phyloP scores from a whole-genome alignment of 2,329 filamentous ascomycete species.

The Herpomyces periplanetae region DNA sequence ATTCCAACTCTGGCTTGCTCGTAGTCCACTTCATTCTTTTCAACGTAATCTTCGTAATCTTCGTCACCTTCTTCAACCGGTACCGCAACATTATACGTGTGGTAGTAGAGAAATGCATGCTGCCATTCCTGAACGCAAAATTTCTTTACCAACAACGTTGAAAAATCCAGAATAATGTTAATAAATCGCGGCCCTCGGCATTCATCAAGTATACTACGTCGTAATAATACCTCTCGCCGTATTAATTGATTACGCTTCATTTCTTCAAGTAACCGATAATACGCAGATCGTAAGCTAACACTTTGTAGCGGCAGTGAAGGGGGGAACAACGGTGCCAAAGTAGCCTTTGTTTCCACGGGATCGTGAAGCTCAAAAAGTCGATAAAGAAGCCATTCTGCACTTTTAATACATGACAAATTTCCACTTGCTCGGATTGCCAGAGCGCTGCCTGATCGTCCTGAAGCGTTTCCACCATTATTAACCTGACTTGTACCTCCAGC shows the following conservation, averaged over 20 bases:
- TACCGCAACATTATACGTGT: too few relatives aligned
- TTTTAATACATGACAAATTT: slow-evolving; percentile 38
- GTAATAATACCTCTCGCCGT: slow-evolving; percentile 34
- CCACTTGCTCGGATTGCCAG: slow-evolving; percentile 19
- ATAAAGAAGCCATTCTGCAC: slow-evolving; percentile 66
- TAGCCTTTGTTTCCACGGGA: slow-evolving; percentile 27
- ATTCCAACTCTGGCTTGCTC: too few relatives aligned
- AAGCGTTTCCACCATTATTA: slow-evolving; percentile 20
- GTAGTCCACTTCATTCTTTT: too few relatives aligned
- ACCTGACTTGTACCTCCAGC: too few relatives aligned
- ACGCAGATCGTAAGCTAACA: slow-evolving; percentile 44
- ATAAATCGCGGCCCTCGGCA: slow-evolving; percentile 69
- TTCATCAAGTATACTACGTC: slow-evolving; percentile 87
- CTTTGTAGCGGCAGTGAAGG: slow-evolving; percentile 65
- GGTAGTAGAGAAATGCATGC: too few relatives aligned
- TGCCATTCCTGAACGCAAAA: too few relatives aligned
- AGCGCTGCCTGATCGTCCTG: background rate
- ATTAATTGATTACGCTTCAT: slow-evolving; percentile 56
- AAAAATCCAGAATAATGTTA: slow-evolving; percentile 49
- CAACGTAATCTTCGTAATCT: too few relatives aligned
- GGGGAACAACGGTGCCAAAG: slow-evolving; percentile 59
- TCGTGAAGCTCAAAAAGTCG: slow-evolving; percentile 58
- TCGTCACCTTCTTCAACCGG: too few relatives aligned
- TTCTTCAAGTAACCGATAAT: slow-evolving; percentile 41
- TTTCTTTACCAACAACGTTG: slow-evolving; percentile 38